These are phyloP conservation scores for Blepharisma japonicum DNA, from an alignment of 73 alveolate species.

Conservation along the genomic window DNA sequence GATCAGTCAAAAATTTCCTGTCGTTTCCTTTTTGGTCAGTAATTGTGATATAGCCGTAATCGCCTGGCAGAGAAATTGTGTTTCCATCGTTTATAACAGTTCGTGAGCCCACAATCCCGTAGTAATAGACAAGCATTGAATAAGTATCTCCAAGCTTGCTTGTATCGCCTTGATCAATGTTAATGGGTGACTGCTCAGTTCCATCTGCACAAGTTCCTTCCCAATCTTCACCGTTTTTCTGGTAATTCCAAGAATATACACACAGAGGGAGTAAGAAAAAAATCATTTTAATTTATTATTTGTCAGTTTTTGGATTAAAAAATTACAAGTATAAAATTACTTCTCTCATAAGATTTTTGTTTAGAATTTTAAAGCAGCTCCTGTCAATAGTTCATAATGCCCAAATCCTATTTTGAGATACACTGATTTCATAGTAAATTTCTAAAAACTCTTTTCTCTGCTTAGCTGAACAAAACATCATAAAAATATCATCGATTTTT, in stretches of 20 bases:
- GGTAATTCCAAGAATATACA: not conserved
- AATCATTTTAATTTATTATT: too few species aligned
- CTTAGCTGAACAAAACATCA: too few species aligned
- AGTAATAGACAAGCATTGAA: slow-evolving; percentile 15
- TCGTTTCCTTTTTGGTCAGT: slow-evolving; percentile 1
- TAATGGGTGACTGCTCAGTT: slow-evolving; percentile 4
- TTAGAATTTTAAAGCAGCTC: too few species aligned
- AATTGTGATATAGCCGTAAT: slow-evolving; percentile 19
- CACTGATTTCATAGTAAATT: too few species aligned
- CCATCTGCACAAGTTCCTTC: slow-evolving; percentile 5
- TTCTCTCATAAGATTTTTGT: too few species aligned
- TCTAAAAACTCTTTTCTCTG: too few species aligned
- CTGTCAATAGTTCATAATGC: too few species aligned
- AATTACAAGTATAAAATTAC: too few species aligned
- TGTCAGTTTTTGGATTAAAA: too few species aligned
- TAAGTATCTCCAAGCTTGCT: slow-evolving; percentile 2
- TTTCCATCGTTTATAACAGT: slow-evolving; percentile 13
- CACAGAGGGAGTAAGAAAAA: too few species aligned
- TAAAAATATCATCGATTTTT: too few species aligned
- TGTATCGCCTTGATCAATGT: not conserved
- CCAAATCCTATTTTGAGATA: too few species aligned
- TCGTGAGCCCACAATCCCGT: slow-evolving; percentile 6
- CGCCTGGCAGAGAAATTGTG: not conserved
- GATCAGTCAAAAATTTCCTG: slow-evolving; percentile 1
- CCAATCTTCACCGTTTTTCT: slow-evolving; percentile 3